phyloP scores from a whole-genome alignment of 2,329 filamentous ascomycete species.

The Ophiostoma angusticollis region DNA sequence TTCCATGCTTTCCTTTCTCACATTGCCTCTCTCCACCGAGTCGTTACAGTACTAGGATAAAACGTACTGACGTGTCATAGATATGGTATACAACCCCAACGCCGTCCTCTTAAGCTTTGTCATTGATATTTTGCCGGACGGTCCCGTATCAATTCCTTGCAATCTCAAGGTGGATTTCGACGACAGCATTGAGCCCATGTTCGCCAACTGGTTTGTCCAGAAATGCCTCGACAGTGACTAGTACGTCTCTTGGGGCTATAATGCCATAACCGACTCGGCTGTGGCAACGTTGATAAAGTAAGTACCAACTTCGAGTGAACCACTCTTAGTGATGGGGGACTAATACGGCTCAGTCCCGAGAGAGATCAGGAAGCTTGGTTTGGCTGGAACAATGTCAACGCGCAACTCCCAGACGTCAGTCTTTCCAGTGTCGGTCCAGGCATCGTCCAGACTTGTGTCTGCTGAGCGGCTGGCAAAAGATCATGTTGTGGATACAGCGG shows the following conservation, averaged over 20 bases:
- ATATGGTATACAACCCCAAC: conserved; percentile 10
- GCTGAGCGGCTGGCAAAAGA: neutral
- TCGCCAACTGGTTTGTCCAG: conserved; percentile 17
- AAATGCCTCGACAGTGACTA: conserved; percentile 18
- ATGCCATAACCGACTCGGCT: conserved; percentile 17
- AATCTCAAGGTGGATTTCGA: conserved; percentile 8
- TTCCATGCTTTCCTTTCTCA: too few species aligned
- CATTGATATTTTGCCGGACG: conserved; percentile 10
- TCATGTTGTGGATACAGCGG: too few species aligned
- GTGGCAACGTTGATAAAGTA: conserved; percentile 22
- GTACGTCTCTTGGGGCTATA: conserved; percentile 22
- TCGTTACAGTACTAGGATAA: too few species aligned
- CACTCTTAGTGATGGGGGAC: too few species aligned
- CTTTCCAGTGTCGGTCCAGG: conserved; percentile 9
- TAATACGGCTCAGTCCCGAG: conserved; percentile 9
- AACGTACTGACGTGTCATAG: too few species aligned
- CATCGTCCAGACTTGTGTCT: conserved; percentile 10
- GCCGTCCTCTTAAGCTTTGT: conserved; percentile 6
- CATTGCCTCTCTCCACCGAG: too few species aligned
- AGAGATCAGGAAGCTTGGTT: conserved; percentile 12
- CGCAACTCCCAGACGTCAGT: neutral
- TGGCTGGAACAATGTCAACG: conserved; percentile 15
- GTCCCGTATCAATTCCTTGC: conserved; percentile 12
- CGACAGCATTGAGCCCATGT: conserved; percentile 10
- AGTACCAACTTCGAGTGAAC: too few species aligned